Evolutionary conservation across 345 rosid genomes (phyloP).

Genomic region (Adansonia digitata): DNA sequence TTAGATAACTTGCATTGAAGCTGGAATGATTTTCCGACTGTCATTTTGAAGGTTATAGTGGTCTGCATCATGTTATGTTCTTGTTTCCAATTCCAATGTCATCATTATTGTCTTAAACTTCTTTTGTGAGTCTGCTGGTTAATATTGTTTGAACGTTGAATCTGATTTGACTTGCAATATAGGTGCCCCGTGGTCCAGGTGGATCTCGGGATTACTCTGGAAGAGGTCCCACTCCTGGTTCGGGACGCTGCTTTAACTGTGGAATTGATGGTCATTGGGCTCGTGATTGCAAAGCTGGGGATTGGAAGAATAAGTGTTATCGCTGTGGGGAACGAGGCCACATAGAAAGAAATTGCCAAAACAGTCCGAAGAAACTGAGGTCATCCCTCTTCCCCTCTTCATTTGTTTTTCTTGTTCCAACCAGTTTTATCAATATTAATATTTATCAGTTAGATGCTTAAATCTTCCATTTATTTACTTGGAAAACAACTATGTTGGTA

Average conservation of each 20-base stretch:
- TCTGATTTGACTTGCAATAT: slow-evolving; percentile 10
- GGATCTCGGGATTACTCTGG: slow-evolving; percentile 70
- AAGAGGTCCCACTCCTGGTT: slow-evolving; percentile 80
- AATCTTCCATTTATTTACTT: background rate
- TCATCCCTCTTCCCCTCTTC: background rate
- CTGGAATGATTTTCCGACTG: background rate
- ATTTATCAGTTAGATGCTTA: background rate
- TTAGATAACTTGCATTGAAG: background rate
- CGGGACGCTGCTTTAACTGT: slow-evolving; percentile 81
- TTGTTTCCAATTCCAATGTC: no score
- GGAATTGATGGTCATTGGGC: slow-evolving; percentile 93
- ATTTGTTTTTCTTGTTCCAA: background rate
- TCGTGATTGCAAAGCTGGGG: slow-evolving; percentile 86
- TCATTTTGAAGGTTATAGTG: background rate
- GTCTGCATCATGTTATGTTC: background rate
- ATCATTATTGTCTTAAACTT: background rate
- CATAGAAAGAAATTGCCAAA: slow-evolving; percentile 74
- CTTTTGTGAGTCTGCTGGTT: background rate
- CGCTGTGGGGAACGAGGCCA: slow-evolving; percentile 88
- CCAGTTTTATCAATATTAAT: background rate
- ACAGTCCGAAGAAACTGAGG: slow-evolving; percentile 73
- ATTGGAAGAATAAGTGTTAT: slow-evolving; percentile 83
- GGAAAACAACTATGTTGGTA: background rate
- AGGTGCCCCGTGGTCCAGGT: slow-evolving; percentile 78
- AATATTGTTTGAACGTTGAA: background rate